Evolutionary conservation across 1,139 yeast species (phyloP).

Genomic region (Groenewaldozyma auringiensis): DNA sequence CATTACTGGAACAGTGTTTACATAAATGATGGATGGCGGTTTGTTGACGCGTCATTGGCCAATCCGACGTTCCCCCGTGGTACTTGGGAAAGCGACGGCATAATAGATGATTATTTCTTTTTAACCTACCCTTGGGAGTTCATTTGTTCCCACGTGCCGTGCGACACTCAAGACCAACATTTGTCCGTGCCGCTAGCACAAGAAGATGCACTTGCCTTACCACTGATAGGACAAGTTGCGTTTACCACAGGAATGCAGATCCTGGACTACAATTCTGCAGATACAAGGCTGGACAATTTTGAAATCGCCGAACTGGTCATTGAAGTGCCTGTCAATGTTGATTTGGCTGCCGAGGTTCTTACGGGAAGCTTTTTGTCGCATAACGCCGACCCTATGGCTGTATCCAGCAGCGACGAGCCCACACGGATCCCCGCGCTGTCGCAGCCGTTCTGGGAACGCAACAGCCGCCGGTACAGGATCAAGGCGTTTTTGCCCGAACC

Average conservation of each 20-base stretch:
- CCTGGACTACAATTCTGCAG: constrained; percentile 66
- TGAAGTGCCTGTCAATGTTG: constrained; percentile 61
- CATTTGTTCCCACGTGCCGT: constrained; percentile 82
- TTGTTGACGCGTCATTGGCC: constrained; percentile 64
- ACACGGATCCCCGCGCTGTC: constrained; percentile 49
- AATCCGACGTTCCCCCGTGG: constrained; percentile 44
- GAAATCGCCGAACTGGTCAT: constrained; percentile 77
- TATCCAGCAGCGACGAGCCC: constrained; percentile 21
- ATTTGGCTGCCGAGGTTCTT: constrained; percentile 48
- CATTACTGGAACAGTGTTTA: constrained; percentile 86
- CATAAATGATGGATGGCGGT: constrained; percentile 67
- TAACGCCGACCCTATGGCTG: constrained; percentile 6
- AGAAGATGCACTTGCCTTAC: constrained; percentile 68
- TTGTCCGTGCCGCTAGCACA: constrained; percentile 78
- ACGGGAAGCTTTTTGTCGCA: constrained; percentile 21
- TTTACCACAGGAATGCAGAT: constrained; percentile 52
- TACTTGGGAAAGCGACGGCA: constrained; percentile 1
- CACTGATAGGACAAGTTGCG: constrained; percentile 78
- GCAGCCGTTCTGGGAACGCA: constrained; percentile 66
- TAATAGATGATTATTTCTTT: constrained; percentile 55
- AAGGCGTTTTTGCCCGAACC: constrained; percentile 74
- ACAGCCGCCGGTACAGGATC: constrained; percentile 60
- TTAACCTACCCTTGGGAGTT: constrained; percentile 66
- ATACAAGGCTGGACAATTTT: constrained; percentile 61
- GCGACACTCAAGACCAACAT: constrained; percentile 71